Conservation (phyloP, 2,329 filamentous ascomycete species). For the Aspergillus proliferans region DNA sequence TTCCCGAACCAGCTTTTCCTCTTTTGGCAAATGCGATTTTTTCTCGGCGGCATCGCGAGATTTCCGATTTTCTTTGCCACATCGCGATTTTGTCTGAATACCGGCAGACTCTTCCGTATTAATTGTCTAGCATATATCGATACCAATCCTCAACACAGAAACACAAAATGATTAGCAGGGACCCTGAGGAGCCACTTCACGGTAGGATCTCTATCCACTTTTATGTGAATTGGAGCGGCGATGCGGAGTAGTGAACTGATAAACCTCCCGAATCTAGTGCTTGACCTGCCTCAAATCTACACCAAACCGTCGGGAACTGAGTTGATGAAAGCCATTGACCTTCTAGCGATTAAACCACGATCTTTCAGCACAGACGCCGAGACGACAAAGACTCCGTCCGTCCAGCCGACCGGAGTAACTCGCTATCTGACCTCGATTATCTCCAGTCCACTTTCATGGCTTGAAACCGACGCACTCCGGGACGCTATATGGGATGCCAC, state of each 20-base stretch:
- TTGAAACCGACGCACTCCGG: constrained; percentile 38
- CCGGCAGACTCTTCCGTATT: constrained; percentile 1
- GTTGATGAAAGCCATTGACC: constrained; percentile 60
- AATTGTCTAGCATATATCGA: not conserved
- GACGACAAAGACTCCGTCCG: constrained; percentile 22
- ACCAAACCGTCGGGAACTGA: constrained; percentile 61
- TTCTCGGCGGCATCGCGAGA: constrained; percentile 15
- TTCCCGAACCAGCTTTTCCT: constrained; percentile 23
- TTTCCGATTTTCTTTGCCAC: constrained; percentile 13
- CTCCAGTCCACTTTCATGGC: constrained; percentile 40
- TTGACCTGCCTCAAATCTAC: constrained; percentile 79
- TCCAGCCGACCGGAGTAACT: constrained; percentile 37
- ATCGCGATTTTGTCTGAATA: not conserved
- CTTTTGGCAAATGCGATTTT: constrained; percentile 25
- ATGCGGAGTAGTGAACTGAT: constrained; percentile 23
- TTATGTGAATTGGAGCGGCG: constrained; percentile 8
- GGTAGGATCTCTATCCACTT: constrained; percentile 21
- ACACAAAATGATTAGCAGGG: constrained; percentile 28
- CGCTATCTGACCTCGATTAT: constrained; percentile 44
- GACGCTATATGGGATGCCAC: constrained; percentile 64
- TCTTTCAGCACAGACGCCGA: constrained; percentile 28
- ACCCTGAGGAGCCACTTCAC: constrained; percentile 33
- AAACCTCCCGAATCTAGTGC: constrained; percentile 41
- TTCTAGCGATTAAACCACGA: constrained; percentile 61
- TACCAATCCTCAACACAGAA: constrained; percentile 1